Base-by-base conservation (phyloP, 352 stramenopile species). In the Stramenopiles sp. region DNA sequence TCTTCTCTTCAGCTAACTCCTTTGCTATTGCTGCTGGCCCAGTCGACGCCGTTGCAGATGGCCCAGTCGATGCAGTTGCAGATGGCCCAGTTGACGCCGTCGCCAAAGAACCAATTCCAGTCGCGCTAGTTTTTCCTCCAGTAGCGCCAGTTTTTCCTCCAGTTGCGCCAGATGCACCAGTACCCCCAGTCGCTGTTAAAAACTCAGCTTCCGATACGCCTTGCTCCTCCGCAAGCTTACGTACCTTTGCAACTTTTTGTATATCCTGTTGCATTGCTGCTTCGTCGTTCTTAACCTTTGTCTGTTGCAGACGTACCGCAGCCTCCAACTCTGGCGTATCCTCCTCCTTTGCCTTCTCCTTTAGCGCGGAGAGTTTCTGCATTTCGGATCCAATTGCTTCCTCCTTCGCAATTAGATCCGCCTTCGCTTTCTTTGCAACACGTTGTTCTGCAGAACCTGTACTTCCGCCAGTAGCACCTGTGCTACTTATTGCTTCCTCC, bases 1-100 rank as follows among this genome's bases (percentile, higher is more conserved):
- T 76, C 65, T 76, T 76, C 13, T 76, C 65, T 76, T 76, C 65
- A 13, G 65, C 65, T 13, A 76, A 13, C 13, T 76, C 65, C 4
- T 76, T 76, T 13, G 65, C 65, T 13, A 76, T 76, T 4, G 4
- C 13, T 69, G 53, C 53, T 76, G 65, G 65, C 65, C 13, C 65
- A 33, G 13, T 13, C 31, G 4, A 4, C 4, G 4, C 65, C 4
- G 65, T 76, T 76, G 38, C 4, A 53, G 13, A 4, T 53, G 38
- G 13, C 38, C 38, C 38, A 53, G 38, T 53, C 38, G 38, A 13
- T 53, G 4, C 38, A 53, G 4, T 13, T 4, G 38, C 38, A 13
- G 13, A 4, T 76, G 13, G 13, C 4, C 65, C 65, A 13, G 65
- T 76, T 76, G 4, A 4, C 4, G 30, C 4, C 4, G 4, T 76